Evolutionary conservation across 495 filamentous ascomycete species (phyloP).

Genomic region (Aspergillus taichungensis): DNA sequence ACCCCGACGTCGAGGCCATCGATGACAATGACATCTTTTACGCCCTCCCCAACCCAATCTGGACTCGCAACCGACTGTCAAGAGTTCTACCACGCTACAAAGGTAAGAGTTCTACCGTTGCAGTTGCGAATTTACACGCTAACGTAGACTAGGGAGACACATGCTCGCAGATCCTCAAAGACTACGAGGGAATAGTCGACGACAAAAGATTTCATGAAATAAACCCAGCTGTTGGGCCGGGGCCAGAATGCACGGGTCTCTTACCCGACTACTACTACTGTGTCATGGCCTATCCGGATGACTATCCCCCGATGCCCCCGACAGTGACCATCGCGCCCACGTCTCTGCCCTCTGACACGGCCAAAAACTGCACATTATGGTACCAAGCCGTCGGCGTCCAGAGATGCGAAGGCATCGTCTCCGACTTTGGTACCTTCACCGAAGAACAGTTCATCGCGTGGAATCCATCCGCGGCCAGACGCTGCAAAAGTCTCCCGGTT

Average conservation of each 20-base stretch:
- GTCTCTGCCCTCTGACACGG: constrained; percentile 9
- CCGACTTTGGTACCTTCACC: constrained; percentile 11
- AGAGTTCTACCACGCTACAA: constrained; percentile 10
- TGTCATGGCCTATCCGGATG: constrained; percentile 1
- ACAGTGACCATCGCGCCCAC: constrained; percentile 8
- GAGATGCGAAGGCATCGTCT: constrained; percentile 10
- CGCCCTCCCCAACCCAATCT: constrained; percentile 14
- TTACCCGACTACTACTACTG: constrained; percentile 7
- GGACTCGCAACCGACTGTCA: constrained; percentile 11
- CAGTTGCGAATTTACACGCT: neutral
- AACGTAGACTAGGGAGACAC: constrained; percentile 1
- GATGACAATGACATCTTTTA: neutral
- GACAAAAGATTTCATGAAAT: constrained; percentile 5
- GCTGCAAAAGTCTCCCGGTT: constrained; percentile 10
- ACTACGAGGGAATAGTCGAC: neutral
- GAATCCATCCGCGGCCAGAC: constrained; percentile 12
- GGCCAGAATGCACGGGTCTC: constrained; percentile 11
- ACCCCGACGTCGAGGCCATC: neutral
- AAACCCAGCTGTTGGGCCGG: constrained; percentile 12
- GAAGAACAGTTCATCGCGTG: constrained; percentile 11
- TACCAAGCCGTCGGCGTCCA: constrained; percentile 2
- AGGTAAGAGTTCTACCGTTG: neutral
- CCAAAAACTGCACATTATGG: constrained; percentile 13
- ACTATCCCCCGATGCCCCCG: neutral
- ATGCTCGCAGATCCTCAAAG: constrained; percentile 2